Conservation (phyloP, 768 basidiomycete genomes). For the Pholiota conissans region DNA sequence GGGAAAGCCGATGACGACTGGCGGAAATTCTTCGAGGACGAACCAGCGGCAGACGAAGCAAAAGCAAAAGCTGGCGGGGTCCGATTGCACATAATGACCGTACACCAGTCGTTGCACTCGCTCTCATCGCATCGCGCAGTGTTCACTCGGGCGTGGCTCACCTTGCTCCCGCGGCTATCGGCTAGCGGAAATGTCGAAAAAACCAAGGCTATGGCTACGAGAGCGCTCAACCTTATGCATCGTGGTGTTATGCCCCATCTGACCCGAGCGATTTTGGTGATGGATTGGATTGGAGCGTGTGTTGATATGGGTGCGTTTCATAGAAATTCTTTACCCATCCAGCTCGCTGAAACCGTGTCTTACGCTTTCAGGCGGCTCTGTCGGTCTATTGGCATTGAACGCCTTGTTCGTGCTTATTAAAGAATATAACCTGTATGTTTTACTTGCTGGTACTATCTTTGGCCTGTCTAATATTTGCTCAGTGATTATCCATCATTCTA, state of each 20-base stretch:
- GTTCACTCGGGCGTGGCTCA: constrained; percentile 81
- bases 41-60: constrained; percentile 33
- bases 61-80: constrained; percentile 38
- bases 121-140: constrained; percentile 76
- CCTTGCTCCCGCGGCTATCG: constrained; percentile 62
- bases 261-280: constrained; percentile 74
- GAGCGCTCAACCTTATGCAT: constrained; percentile 79
- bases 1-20: constrained; percentile 58
- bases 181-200: constrained; percentile 31
- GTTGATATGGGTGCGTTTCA: constrained; percentile 70
- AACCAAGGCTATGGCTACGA: constrained; percentile 44
- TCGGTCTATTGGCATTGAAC: constrained; percentile 89
- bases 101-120: constrained; percentile 78
- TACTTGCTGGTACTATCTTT: neutral
- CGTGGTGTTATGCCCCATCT: constrained; percentile 81
- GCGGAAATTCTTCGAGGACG: constrained; percentile 83
- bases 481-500: constrained; percentile 98
- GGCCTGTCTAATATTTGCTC: constrained; percentile 6
- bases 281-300: constrained; percentile 89
- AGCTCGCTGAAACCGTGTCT: neutral
- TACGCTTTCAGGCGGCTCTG: constrained; percentile 61
- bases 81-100: constrained; percentile 63
- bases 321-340: neutral
- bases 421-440: constrained; percentile 80
- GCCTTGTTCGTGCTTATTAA: constrained; percentile 89